Base-by-base conservation (phyloP, 2,329 filamentous ascomycete species). In the Penicillium psychrosexuale region DNA sequence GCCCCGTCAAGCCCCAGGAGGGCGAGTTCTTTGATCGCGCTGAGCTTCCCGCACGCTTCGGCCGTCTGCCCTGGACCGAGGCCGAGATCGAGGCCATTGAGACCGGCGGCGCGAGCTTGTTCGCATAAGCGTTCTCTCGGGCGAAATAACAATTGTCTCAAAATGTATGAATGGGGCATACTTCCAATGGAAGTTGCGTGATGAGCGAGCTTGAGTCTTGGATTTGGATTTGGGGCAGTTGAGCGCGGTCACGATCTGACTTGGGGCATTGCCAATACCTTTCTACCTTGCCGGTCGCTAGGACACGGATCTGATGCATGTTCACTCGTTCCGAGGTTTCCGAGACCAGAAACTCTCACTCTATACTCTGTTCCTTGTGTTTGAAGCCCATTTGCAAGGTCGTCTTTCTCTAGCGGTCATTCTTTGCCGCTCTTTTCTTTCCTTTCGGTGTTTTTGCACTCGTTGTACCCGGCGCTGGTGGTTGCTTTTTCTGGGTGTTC, bases 81-180 rank as follows among this genome's bases (percentile, higher is more conserved):
- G 86, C 86, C 40, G 94, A 99, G 83, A 99, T 99, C 57, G 94
- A 97, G 75, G 92, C 91, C 22, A 84, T 99, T 69, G 91, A 97
- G 84, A 94, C 90, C 53, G 94, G 92, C 52, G 94, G 94, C 54
- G 94, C 93, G 33, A 88, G 83, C 68, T 66, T 85, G 62, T 81
- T 79, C 64, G 79, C 76, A 59, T 84, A 73, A 22, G 17, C 22
- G 13, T 22, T n/a, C 43, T 13, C 33, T 38, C 43, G 31, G 27
- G 15, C 34, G 24, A 44, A 42, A 45, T 34, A 44, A 43, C 31
- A n/a, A 38, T 1, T 38, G 56, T 51, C 27, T 51, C 39, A 42
- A 50, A 51, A 52, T 55, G 57, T 54, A 64, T 59, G 58, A 57
- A 65, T 52, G 61, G 60, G 55, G 54, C 55, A 61, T 49, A 43